Percentiles rank a stretch among this genome's conserved stretches.
phyloP scores from a whole-genome alignment of 164 flowering plant genomes.

The Kalanchoe fedtschenkoi region DNA sequence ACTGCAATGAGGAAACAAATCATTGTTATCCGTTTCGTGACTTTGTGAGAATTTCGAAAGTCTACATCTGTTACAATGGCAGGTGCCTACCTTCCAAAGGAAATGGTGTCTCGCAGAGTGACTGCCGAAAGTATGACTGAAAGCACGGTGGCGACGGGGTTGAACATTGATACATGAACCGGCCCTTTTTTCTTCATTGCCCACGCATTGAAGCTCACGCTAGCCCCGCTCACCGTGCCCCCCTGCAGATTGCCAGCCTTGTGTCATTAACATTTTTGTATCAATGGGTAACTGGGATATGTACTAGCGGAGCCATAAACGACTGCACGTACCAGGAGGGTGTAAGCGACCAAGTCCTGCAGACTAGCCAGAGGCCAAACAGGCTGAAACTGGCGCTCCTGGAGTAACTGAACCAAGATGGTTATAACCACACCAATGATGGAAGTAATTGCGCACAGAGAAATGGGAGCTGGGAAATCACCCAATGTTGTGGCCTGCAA shows the following conservation, averaged over 20 bases:
- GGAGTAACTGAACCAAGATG: constrained; percentile 20
- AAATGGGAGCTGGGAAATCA: constrained; percentile 74
- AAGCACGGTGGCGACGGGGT: constrained; percentile 56
- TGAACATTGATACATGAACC: constrained; percentile 62
- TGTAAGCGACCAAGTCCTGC: constrained; percentile 17
- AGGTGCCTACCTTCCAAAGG: constrained; percentile 46
- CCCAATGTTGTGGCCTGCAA: constrained; percentile 53
- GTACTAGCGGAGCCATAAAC: neutral
- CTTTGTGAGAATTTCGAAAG: too few species aligned
- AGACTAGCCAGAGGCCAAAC: constrained; percentile 20
- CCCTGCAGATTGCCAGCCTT: constrained; percentile 26
- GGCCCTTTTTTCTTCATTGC: constrained; percentile 80
- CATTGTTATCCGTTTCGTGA: too few species aligned
- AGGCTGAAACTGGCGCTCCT: constrained; percentile 20
- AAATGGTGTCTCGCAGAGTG: constrained; percentile 41
- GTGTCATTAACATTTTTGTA: neutral
- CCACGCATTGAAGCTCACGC: constrained; percentile 64
- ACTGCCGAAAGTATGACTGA: constrained; percentile 38
- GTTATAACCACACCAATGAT: constrained; percentile 45
- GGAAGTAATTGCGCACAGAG: constrained; percentile 51
- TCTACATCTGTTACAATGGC: too few species aligned
- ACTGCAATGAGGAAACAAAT: neutral
- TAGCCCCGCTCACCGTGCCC: constrained; percentile 41
- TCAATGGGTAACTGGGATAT: too few species aligned
- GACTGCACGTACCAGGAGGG: constrained; percentile 37